Base-by-base conservation (phyloP, 2,329 filamentous ascomycete genomes). In the Fusarium sp. region DNA sequence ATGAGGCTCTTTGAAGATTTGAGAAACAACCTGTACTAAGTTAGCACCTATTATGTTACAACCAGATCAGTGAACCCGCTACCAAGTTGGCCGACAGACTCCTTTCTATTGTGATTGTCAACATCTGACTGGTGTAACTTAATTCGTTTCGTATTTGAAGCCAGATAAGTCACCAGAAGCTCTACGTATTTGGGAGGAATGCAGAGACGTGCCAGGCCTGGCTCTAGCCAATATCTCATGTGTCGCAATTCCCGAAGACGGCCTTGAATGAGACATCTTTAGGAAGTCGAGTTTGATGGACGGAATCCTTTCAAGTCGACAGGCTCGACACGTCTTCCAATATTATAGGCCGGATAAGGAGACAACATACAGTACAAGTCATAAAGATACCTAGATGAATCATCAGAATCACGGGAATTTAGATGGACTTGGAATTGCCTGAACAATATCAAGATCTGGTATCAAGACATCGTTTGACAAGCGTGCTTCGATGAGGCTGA, bases 181-280 rank as follows among this genome's bases (percentile, higher is more conserved):
- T 48, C 41, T 46, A 23, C 37, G n/a, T 42, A 41, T 42, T 30
- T 25, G 44, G 18, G 14, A 64, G 67, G 62, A 59, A 60, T 59
- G 62, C 28, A 50, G 37, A 21, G 26, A 21, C 39, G 31, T 41
- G 30, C 21, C 37, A 25, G 39, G 25, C 45, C 44, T 53, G 21
- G 54, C 31, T 62, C 45, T 50, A 30, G 30, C 42, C 18, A 39
- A 37, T 34, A 39, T 41, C 45, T 46, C 49, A 34, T 18, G n/a
- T 51, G 26, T 10, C 37, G 16, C 16, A 18, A 34, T 43, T 23
- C 28, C 26, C 42, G 4, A 49, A 19, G 21, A 19, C 14, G 48
- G 42, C 21, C 13, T 42, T 30, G 11, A 26, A 41, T n/a, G 25
- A 41, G 39, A 67, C 31, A 61, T 30, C 7, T 16, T 23, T 41